Conservation (phyloP, 2,329 filamentous ascomycete species). For the Hymenoscyphus fructigenus region DNA sequence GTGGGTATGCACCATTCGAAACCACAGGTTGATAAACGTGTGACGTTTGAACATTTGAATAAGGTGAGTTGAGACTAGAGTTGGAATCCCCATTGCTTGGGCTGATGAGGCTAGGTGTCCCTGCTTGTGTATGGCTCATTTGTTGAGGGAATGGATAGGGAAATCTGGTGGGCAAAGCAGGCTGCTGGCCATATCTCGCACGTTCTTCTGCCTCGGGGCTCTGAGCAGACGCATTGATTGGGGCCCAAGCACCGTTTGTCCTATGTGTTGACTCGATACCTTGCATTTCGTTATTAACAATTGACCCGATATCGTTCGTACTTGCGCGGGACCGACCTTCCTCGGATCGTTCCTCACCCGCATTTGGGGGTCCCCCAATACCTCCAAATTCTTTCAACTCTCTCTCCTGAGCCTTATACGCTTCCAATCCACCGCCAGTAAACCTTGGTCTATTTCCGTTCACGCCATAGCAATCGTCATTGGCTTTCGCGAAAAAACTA, state of each 20-base stretch:
- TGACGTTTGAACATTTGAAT: conserved; percentile 22
- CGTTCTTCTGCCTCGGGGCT: conserved; percentile 28
- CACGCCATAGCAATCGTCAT: background rate
- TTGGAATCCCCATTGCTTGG: conserved; percentile 31
- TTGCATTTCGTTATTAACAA: conserved; percentile 35
- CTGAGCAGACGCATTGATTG: conserved; percentile 32
- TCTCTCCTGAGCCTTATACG: conserved; percentile 51
- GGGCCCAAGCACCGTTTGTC: conserved; percentile 29
- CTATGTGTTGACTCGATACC: conserved; percentile 29
- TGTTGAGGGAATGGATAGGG: conserved; percentile 19
- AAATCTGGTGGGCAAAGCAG: conserved; percentile 20
- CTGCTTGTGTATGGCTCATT: conserved; percentile 27
- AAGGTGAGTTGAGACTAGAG: conserved; percentile 30
- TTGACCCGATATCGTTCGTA: conserved; percentile 29
- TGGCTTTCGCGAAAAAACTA: conserved; percentile 46
- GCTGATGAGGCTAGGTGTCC: conserved; percentile 28
- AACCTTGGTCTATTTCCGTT: background rate
- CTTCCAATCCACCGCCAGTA: conserved; percentile 52
- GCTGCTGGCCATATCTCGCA: conserved; percentile 21
- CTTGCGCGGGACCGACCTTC: conserved; percentile 30
- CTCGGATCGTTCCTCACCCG: conserved; percentile 25
- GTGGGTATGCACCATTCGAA: background rate
- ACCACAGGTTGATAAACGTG: conserved; percentile 2
- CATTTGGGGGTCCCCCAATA: conserved; percentile 21
- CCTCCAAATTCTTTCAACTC: conserved; percentile 55